Base-by-base conservation (phyloP, 441 rosid species). In the Breynia disticha region DNA sequence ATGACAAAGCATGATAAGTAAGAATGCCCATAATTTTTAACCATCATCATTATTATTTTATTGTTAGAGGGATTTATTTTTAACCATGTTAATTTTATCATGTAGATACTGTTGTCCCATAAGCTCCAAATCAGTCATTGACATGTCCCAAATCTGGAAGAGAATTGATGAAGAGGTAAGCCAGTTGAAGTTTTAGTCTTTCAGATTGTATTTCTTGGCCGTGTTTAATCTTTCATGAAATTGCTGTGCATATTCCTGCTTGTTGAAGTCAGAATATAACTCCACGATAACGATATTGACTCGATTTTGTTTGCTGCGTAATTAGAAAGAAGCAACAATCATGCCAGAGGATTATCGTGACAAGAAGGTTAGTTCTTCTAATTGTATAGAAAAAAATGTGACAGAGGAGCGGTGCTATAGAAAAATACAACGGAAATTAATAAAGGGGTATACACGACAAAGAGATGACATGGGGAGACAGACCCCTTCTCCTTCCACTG, bases 1-100 rank as follows among this genome's bases (percentile, higher is more conserved):
- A 91, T 91, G 98, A 60, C 82, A 58, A 78, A 78, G 64, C 95
- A 55, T n/a, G 85, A 78, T 72, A 84, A 88, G 98, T 91, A 69
- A 86, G 82, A 46, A 19, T 17, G 16, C 56, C 2, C 32, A 48
- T n/a, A 56, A 57, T 14, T 60, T 50, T 21, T 48, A 2, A 17
- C 41, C n/a, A 28, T 44, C 7, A 51, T 19, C 16, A 12, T 8
- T 20, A 14, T 4, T 44, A 8, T 59, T 9, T 3, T 9, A 19
- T 12, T 46, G 28, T 66, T 16, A 13, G 57, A 51, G 15, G 9
- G 11, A 4, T 50, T 64, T 49, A 17, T 57, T 54, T 41, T 50
- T 28, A 16, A 3, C 8, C 57, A 46, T 71, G 57, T 61, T 48
- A 49, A 41, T 16, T 61, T 19, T 14, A 21, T 13, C 50, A 15